Base-by-base conservation (phyloP, 2,329 filamentous ascomycete genomes). In the Penicillium sp. region DNA sequence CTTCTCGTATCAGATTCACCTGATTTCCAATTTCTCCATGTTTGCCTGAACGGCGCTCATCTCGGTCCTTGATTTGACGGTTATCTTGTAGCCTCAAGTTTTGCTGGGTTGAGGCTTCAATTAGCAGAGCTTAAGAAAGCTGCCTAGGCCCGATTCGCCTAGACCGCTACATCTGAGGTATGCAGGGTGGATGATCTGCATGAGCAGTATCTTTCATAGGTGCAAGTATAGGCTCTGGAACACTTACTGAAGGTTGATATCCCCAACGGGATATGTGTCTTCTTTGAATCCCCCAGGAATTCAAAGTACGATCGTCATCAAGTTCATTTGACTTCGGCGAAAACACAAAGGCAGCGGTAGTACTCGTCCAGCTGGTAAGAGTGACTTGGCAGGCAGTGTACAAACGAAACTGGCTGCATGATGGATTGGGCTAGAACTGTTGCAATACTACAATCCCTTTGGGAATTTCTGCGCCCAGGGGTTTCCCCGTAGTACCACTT, bases 141-240 rank as follows among this genome's bases (percentile, higher is more conserved):
- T n/a, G 4, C 9, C 29, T 48, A 40, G 38, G n/a, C 31, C 40
- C 40, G 16, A 39, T 49, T 32, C 44, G 46, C 46, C 39, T 27
- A 40, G 47, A 44, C 40, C 40, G 46, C 40, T 34, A 43, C 36
- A 47, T n/a, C 40, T 36, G 39, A 21, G 40, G 46, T 29, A 53
- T 49, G 52, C 47, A 54, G 27, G 32, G 45, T 18, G 21, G 8
- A 53, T 53, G 31, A 24, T 49, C 24, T 53, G 45, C 46, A 40
- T 29, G 29, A 38, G 18, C 16, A 27, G 31, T 39, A 18, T 49
- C 13, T 2, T 40, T 44, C 40, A 32, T 38, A 22, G 32, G 16
- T 49, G 39, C 51, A 53, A 29, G 36, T 22, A 18, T 49, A 27
- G 22, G 10, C n/a, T 21, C 7, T 7, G 22, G 14, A 24, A 43